Base-by-base conservation (phyloP, 805 yeast genomes). In the Candida koratica region DNA sequence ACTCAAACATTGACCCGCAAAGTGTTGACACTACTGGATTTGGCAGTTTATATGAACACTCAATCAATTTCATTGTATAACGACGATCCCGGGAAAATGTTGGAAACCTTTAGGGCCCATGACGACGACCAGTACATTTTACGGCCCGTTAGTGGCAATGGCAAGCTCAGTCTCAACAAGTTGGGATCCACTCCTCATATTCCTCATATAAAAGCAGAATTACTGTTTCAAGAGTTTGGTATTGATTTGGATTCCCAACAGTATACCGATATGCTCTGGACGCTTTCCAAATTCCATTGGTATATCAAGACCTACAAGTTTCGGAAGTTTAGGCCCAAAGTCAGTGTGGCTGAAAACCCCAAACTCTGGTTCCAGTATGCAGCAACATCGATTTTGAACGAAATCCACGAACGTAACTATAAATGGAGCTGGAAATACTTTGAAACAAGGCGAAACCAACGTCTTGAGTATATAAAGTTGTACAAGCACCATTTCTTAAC, bases 341-440 rank as follows among this genome's bases (percentile, higher is more conserved):
- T 48, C 3, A n/a, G 72, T 0, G 65, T 70, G 1, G 44, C 51
- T 14, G 86, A 86, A 26, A 73, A 79, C 44, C 95, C 97, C 0
- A 64, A 56, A 32, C 79, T 73, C 25, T 93, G 98, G 98, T 76
- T 93, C 49, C 56, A 64, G 42, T 93, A 85, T 55, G 83, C 93
- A 5, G 90, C 85, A 1, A 60, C 71, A n/a, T 79, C 85, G 14
- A 84, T 93, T 2, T 59, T 77, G 28, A 68, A 77, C 39, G 96
- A 88, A 52, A 80, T 93, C 25, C 95, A 84, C 49, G 93, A 86
- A 41, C 77, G 73, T 49, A 78, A 84, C 53, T 73, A 79, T 47
- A 77, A 75, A 49, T 85, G 96, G 94, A 79, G 87, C 23, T 94
- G 98, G 98, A 93, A 73, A 3, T 75, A 75, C 51, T 77, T 90